These are phyloP conservation scores for Aspergillus cejpii DNA, from an alignment of 2,329 filamentous ascomycete genomes.

Conservation along the genomic window DNA sequence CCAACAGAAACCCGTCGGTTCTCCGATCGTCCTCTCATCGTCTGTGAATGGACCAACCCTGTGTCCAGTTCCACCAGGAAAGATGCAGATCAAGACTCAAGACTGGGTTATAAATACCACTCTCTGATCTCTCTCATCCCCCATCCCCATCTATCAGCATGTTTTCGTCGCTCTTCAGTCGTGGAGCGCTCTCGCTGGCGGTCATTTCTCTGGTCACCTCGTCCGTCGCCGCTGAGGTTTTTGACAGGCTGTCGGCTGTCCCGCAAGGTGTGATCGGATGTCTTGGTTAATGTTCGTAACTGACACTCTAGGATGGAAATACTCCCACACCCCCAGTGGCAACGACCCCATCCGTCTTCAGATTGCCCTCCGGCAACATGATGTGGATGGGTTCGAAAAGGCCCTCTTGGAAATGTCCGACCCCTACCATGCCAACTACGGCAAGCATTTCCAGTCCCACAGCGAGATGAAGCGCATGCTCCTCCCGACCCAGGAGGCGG, in stretches of 20 bases:
- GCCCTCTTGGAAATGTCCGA: conserved; percentile 47
- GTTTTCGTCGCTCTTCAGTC: conserved; percentile 22
- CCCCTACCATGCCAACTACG: conserved; percentile 44
- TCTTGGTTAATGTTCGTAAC: not conserved
- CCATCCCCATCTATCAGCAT: conserved; percentile 15
- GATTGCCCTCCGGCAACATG: conserved; percentile 34
- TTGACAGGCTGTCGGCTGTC: conserved; percentile 32
- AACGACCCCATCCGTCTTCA: conserved; percentile 28
- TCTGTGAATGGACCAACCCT: not conserved
- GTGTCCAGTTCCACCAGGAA: not conserved
- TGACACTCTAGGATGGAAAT: conserved; percentile 28
- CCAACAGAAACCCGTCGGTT: conserved; percentile 3
- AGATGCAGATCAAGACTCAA: too few relatives aligned
- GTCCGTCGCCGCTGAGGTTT: conserved; percentile 27
- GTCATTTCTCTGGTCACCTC: conserved; percentile 25
- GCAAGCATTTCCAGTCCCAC: conserved; percentile 43
- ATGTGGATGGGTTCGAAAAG: conserved; percentile 38
- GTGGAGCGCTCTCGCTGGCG: conserved; percentile 27
- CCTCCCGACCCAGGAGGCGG: conserved; percentile 38
- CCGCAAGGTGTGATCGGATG: conserved; percentile 32
- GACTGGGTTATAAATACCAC: not conserved
- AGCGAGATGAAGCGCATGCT: conserved; percentile 48
- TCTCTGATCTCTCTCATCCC: not conserved
- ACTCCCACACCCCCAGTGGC: conserved; percentile 21
- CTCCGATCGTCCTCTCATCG: not conserved